Conservation (phyloP, 148 eudicot genomes). For the Rhododendron mucronatum region DNA sequence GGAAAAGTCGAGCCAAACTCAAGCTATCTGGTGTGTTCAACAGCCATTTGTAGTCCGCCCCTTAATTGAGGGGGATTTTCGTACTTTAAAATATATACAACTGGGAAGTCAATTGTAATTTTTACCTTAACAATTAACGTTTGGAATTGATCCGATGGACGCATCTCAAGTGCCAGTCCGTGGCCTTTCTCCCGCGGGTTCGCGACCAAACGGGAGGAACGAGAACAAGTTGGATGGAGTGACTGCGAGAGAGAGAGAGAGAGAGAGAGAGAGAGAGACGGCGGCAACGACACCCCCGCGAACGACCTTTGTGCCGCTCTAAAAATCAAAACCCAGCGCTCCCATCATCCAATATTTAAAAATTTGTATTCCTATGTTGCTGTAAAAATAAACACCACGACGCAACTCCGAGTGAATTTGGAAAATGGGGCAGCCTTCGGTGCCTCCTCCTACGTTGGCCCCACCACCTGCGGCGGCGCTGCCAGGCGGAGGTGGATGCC, state of each 20-base stretch:
- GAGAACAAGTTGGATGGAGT: neutral
- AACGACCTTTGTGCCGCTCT: slow-evolving; percentile 2
- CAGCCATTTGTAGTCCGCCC: too few relatives aligned
- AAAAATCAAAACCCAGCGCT: neutral
- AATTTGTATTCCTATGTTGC: neutral
- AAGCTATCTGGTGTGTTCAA: too few relatives aligned
- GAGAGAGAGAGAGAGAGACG: neutral
- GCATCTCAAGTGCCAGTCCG: neutral
- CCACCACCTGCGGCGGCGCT: slow-evolving; percentile 21
- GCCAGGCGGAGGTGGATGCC: slow-evolving; percentile 32
- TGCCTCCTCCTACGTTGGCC: slow-evolving; percentile 30
- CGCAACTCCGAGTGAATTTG: neutral
- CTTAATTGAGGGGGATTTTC: too few relatives aligned
- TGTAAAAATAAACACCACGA: neutral
- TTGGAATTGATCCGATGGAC: neutral
- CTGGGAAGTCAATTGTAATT: too few relatives aligned
- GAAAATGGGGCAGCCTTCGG: slow-evolving; percentile 38
- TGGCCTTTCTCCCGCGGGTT: neutral
- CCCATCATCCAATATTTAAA: neutral
- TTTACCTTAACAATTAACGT: neutral
- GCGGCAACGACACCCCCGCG: neutral
- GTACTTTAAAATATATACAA: too few relatives aligned
- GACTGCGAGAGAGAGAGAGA: neutral
- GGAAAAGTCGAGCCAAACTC: too few relatives aligned
- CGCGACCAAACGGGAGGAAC: neutral